A percentile compares a stretch with the other conserved stretches of the same genome.
phyloP scores from a whole-genome alignment of 2,329 filamentous ascomycete species.

The Penicillium sp. region DNA sequence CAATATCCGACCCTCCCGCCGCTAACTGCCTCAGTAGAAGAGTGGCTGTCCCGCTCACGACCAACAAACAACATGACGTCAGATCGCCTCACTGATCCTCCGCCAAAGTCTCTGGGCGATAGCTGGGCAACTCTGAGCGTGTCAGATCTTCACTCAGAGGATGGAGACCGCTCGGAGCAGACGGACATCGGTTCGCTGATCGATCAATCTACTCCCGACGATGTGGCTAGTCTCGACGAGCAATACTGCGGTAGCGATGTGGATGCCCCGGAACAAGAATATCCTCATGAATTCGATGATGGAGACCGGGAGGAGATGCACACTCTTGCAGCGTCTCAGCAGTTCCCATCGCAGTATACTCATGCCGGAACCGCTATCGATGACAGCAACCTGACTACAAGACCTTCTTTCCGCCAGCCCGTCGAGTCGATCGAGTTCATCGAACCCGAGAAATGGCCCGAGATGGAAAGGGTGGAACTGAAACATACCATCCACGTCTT shows the following conservation, averaged over 20 bases:
- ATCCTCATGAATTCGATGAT: conserved; percentile 31
- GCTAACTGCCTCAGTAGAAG: conserved; percentile 42
- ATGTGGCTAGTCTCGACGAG: conserved; percentile 50
- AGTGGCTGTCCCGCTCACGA: conserved; percentile 47
- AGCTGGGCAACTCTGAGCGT: conserved; percentile 52
- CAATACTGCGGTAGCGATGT: conserved; percentile 43
- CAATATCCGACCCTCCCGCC: conserved; percentile 49
- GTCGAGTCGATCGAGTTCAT: conserved; percentile 47
- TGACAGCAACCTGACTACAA: conserved; percentile 42
- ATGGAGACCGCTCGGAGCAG: conserved; percentile 49
- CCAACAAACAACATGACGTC: conserved; percentile 48
- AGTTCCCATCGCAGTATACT: conserved; percentile 35
- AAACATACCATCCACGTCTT: conserved; percentile 48
- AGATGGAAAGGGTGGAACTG: conserved; percentile 44
- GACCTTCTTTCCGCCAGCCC: conserved; percentile 36
- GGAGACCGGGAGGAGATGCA: conserved; percentile 28
- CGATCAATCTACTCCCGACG: conserved; percentile 46
- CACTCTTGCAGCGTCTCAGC: conserved; percentile 34
- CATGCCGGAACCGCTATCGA: conserved; percentile 34
- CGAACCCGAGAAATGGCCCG: conserved; percentile 47
- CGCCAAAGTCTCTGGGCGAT: conserved; percentile 44
- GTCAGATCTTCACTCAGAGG: conserved; percentile 50
- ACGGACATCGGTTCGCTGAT: conserved; percentile 50
- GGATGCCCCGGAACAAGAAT: conserved; percentile 37
- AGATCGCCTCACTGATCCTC: conserved; percentile 31